These are phyloP conservation scores for Cucurbita maxima DNA, from an alignment of 306 rosid genomes.

Conservation along the genomic window DNA sequence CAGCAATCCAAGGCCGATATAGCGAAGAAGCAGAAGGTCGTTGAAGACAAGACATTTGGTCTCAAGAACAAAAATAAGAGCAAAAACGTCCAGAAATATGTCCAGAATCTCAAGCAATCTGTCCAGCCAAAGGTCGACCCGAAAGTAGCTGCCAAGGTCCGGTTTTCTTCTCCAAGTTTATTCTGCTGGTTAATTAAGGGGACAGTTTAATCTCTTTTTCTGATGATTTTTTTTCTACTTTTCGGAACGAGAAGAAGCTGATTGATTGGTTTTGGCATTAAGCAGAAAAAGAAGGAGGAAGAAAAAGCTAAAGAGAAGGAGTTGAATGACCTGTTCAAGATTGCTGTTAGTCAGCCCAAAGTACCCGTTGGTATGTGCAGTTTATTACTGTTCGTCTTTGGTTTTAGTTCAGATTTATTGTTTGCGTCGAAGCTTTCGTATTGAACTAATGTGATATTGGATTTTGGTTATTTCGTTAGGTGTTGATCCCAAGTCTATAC, in stretches of 20 bases:
- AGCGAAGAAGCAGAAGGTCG: conserved; percentile 94
- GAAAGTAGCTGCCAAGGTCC: conserved; percentile 51
- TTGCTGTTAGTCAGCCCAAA: conserved; percentile 90
- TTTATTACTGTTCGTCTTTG: background rate
- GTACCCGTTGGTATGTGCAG: conserved; percentile 55
- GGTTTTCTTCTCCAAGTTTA: background rate
- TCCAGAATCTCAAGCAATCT: conserved; percentile 57
- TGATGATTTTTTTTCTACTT: background rate
- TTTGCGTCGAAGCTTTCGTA: background rate
- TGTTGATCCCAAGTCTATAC: conserved; percentile 93
- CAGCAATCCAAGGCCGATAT: conserved; percentile 57
- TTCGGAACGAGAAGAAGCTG: background rate
- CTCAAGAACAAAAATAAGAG: conserved; percentile 92
- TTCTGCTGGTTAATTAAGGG: background rate
- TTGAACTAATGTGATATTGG: conserved; percentile 5
- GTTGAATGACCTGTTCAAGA: conserved; percentile 76
- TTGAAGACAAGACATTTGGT: conserved; percentile 94
- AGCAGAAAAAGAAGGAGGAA: conserved; percentile 92
- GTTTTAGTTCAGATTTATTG: background rate
- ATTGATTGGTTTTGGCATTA: conserved; percentile 4
- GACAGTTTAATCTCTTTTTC: background rate
- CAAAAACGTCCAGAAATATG: conserved; percentile 77
- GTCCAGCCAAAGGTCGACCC: conserved; percentile 58
- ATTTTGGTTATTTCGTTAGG: conserved; percentile 38
- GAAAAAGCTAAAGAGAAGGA: conserved; percentile 90